Evolutionary conservation across 1,284 basidiomycete genomes (phyloP), one percentile per base, ranked within the genome.

Genomic region (Cystobasidium pallidum): DNA sequence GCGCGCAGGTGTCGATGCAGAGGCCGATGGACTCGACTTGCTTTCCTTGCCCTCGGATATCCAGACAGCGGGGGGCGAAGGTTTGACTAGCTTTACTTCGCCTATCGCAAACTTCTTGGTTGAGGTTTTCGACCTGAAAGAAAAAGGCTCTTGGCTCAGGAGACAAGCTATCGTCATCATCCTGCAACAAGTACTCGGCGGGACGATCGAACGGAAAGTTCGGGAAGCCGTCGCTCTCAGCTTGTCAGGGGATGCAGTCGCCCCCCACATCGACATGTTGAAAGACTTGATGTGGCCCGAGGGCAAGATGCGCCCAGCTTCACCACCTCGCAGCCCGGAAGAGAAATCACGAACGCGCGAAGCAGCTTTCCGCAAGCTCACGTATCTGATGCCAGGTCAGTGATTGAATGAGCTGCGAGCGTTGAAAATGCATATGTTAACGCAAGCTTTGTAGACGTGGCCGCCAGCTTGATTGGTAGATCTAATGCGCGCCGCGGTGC

Each of bases 141-240:
- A 92, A 83, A 90, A 91, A 81, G 91, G 94, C 78, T 94, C 94
- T 76, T 99, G 95, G 95, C 83, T 98, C 36, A 85, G 94, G 63
- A 85, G 92, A n/a, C 94, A 97, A 80, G 94, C 95, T 1, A 92
- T 97, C 76, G 91, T 97, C 15, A 92, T 98, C 70, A 92, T 98
- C 73, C 83, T 98, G 58, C 95, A 98, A 81, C 94, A 98, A 79
- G 88, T 97, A 3, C 84, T 99, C 3, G 95, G 94, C 6, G 91
- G 91, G 11, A 98, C 95, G 0, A 93, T 98, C 75, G 95, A 99
- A 81, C 84, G 94, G 74, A 94, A 94, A 85, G 85, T 95, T 62
- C 88, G 91, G 26, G 93, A 95, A 73, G 88, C 86, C 10, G 82
- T 90, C 65, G 88, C 86, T 70, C 80, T 84, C 7, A 82, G 87